phyloP scores from a whole-genome alignment of 2,329 filamentous ascomycete species.

The Aspergillus piperis region DNA sequence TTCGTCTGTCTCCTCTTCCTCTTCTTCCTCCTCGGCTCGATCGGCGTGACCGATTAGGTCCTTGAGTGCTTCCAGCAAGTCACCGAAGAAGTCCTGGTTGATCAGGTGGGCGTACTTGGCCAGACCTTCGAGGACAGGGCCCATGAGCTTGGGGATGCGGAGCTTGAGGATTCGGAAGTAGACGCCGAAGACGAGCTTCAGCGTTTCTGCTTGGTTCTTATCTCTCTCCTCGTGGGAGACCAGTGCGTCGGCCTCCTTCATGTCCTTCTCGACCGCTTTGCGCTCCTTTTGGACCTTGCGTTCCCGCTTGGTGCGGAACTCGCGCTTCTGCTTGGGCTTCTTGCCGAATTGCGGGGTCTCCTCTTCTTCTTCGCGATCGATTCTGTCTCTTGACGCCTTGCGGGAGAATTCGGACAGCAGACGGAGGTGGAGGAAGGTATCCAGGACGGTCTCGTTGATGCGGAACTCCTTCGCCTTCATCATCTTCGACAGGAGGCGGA shows the following conservation, averaged over 20 bases:
- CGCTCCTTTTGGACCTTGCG: conserved; percentile 82
- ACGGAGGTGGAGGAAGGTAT: conserved; percentile 86
- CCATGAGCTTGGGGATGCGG: conserved; percentile 81
- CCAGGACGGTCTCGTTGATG: conserved; percentile 81
- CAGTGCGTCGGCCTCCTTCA: conserved; percentile 85
- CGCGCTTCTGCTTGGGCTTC: conserved; percentile 71
- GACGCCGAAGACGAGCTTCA: conserved; percentile 91
- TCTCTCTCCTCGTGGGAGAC: conserved; percentile 92
- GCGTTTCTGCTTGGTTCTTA: conserved; percentile 88
- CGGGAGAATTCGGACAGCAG: conserved; percentile 83
- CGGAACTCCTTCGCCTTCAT: conserved; percentile 84
- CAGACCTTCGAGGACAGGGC: conserved; percentile 91
- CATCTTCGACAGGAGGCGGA: conserved; percentile 86
- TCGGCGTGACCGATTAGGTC: conserved; percentile 82
- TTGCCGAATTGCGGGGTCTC: conserved; percentile 51
- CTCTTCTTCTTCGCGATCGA: conserved; percentile 61
- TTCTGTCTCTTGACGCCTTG: conserved; percentile 75
- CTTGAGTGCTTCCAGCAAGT: conserved; percentile 89
- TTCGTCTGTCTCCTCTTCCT: conserved; percentile 52
- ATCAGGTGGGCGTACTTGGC: conserved; percentile 95
- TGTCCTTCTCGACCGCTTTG: conserved; percentile 86
- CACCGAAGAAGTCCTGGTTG: conserved; percentile 98
- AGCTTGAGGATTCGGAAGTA: conserved; percentile 95
- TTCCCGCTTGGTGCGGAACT: conserved; percentile 85
- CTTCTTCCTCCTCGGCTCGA: conserved; percentile 45